Evolutionary conservation across 345 rosid species (phyloP), one percentile per base, ranked within the genome.

Genomic region (Heritiera littoralis): DNA sequence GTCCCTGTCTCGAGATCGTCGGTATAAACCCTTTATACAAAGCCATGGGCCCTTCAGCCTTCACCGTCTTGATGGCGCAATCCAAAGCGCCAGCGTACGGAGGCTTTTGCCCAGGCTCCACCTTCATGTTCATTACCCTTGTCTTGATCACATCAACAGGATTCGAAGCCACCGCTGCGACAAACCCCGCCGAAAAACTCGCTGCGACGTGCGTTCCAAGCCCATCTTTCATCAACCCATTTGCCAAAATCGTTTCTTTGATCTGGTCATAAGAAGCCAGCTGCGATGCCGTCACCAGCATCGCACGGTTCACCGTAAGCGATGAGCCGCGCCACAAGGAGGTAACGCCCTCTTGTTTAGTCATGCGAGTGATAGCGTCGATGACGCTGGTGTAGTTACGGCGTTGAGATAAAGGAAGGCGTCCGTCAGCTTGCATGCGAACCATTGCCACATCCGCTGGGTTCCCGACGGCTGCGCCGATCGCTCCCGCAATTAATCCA

Each of bases 391-490:
- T 87, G 91, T 94, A 94, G 80, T 92, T 94, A 41, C 97, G 91
- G 56, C 98, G 85, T 17, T 94, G 80, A 1, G 80, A 70, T 7
- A 72, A 43, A 0, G 98, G 97, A 32, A 94, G 90, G 15, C 97
- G 90, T 0, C 97, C 98, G 71, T 94, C 98, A 3, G 95, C 97
- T 79, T 94, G 98, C 97, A 94, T 94, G 11, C 98, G 86, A 45
- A 94, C 98, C 97, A 92, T 92, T 0, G 97, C 93, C 17, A 94
- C 94, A 58, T 94, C 98, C 0, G 98, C 97, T 0, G 98, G 98
- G 66, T 94, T 94, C 15, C 98, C 98, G 1, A 92, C 93, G 3
- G 91, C 90, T 0, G 97, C 97, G n/a, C n/a, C 98, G 43, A 94
- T 88, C 0, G 84, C 97, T 3, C 97, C 98, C 51, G 98, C 95